phyloP scores from a whole-genome alignment of 179 eudicot genomes.

The Heliamphora pulchella region DNA sequence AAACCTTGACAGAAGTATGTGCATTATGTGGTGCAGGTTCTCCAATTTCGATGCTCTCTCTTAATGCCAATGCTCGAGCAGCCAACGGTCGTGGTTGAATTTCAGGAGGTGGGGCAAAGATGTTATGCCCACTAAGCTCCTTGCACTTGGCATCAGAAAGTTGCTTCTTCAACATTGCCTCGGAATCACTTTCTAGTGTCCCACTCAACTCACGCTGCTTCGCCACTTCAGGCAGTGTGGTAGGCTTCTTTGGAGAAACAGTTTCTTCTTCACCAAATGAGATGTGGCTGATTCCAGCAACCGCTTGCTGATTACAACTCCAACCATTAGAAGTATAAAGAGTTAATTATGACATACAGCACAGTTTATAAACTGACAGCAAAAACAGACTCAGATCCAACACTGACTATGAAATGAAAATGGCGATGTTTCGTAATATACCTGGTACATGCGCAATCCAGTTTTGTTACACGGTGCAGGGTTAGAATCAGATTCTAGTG shows the following conservation, averaged over 20 bases:
- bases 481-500: constrained; percentile 44
- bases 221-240: constrained; percentile 73
- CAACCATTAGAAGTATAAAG: constrained; percentile 6
- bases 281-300: constrained; percentile 78
- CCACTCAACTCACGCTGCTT: constrained; percentile 95
- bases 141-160: constrained; percentile 77
- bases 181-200: constrained; percentile 57
- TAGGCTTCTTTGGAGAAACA: constrained; percentile 75
- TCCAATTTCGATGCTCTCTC: constrained; percentile 61
- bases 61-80: constrained; percentile 57
- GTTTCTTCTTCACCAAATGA: constrained; percentile 70
- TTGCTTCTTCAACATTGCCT: constrained; percentile 57
- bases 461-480: constrained; percentile 47
- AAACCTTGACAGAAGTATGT: constrained; percentile 41
- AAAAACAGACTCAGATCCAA: constrained; percentile 4
- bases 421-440: constrained; percentile 14
- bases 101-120: constrained; percentile 93
- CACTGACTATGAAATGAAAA: neutral
- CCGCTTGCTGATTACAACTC: constrained; percentile 54
- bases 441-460: constrained; percentile 89
- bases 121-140: constrained; percentile 88
- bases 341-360: neutral
- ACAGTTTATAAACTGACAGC: neutral
- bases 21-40: constrained; percentile 50
- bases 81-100: constrained; percentile 74